Base-by-base conservation (phyloP, 1,139 yeast species). In the Waltiozyma sp. region DNA sequence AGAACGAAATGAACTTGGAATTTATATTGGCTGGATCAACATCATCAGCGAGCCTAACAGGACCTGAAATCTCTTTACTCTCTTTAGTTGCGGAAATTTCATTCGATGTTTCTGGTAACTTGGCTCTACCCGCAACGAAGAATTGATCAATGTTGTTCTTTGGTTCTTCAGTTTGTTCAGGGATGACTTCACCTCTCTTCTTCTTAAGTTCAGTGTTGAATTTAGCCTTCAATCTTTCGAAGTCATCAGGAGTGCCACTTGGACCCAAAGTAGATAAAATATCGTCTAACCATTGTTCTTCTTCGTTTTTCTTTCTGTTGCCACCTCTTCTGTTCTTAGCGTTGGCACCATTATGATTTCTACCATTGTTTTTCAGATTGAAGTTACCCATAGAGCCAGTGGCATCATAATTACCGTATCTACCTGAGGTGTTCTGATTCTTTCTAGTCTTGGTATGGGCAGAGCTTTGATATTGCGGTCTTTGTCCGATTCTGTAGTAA, bases 191-290 rank as follows among this genome's bases (percentile, higher is more conserved):
- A 16, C 79, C 80, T 43, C 70, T 69, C 51, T 70, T 70, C 47
- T 66, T 70, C 40, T n/a, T n/a, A n/a, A 71, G 69, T 55, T 77
- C 74, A 42, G 65, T 65, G 50, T 72, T 73, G 79, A 77, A 75
- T 54, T 70, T 70, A 41, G 72, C 66, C 59, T 78, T 80, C 86
- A 88, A 80, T 50, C 70, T 68, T 57, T 80, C 88, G 55, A 82
- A 82, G 53, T 81, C 91, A 43, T 77, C 78, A 19, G 77, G 80
- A 2, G 84, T 77, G 60, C 71, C 61, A 45, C 65, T 57, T 44
- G 66, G 59, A 41, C 61, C 59, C 21, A 56, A 61, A 44, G 56
- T 59, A n/a, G 55, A 57, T 35, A 65, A 70, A 52, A 54, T 56
- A 47, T 52, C 68, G 10, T 68, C 55, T 52, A 72, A 70, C 81